Percentiles rank a stretch among this genome's conserved stretches.
Evolutionary conservation across 352 stramenopile species (phyloP).

Genomic region (Paralagenidium karlingii): DNA sequence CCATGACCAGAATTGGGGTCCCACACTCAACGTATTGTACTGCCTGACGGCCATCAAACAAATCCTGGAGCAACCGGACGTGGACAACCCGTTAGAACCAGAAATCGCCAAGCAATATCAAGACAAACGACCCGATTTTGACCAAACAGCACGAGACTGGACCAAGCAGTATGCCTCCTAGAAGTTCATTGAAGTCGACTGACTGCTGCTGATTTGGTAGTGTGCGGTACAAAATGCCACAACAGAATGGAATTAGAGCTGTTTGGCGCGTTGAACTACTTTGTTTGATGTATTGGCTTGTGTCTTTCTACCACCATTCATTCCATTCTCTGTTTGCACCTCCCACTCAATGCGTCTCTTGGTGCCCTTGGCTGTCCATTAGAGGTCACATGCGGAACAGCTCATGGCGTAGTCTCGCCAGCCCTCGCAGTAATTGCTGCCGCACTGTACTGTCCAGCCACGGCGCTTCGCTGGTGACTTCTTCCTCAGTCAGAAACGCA

Average conservation of each 20-base stretch:
- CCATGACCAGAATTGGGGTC: constrained; percentile 92
- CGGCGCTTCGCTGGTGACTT: constrained; percentile 24
- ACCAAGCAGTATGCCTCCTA: constrained; percentile 85
- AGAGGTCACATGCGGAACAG: constrained; percentile 63
- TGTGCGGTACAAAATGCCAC: not conserved
- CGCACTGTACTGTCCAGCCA: constrained; percentile 15
- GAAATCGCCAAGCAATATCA: constrained; percentile 91
- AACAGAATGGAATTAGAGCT: not conserved
- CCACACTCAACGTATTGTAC: constrained; percentile 90
- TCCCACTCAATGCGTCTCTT: constrained; percentile 1
- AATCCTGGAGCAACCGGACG: constrained; percentile 91
- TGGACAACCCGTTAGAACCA: constrained; percentile 94
- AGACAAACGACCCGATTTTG: constrained; percentile 89
- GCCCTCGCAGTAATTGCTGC: constrained; percentile 44
- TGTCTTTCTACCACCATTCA: not conserved
- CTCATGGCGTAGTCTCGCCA: constrained; percentile 59
- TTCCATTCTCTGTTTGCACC: not conserved
- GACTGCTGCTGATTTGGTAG: not conserved
- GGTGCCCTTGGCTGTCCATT: too few species aligned
- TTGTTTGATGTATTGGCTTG: too few species aligned
- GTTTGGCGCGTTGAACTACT: not conserved
- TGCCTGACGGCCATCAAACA: constrained; percentile 89
- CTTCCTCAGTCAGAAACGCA: constrained; percentile 66
- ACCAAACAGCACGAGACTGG: constrained; percentile 88
- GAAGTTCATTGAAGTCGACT: not conserved